Evolutionary conservation across 345 rosid genomes (phyloP).

Genomic region (Nephelium lappaceum): DNA sequence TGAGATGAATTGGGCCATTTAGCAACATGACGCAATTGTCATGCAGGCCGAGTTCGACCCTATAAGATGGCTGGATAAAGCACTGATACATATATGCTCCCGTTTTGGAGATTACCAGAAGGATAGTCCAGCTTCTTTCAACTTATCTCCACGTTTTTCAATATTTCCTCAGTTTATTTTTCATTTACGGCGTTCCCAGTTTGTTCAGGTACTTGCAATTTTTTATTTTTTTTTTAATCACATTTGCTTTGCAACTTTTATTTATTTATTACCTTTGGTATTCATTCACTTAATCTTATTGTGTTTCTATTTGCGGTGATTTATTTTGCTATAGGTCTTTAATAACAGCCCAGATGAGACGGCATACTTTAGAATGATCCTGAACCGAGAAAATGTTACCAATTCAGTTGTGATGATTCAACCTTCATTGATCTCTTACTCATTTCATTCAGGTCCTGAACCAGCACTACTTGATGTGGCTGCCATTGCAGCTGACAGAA

Average conservation of each 20-base stretch:
- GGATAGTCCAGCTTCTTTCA: slow-evolving; percentile 80
- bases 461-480: slow-evolving; percentile 85
- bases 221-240: neutral
- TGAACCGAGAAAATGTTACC: slow-evolving; percentile 87
- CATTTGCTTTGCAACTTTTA: neutral
- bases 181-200: slow-evolving; percentile 95
- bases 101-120: slow-evolving; percentile 88
- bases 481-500: slow-evolving; percentile 87
- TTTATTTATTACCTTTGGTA: neutral
- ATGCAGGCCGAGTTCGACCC: slow-evolving; percentile 88
- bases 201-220: slow-evolving; percentile 70
- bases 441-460: slow-evolving; percentile 84
- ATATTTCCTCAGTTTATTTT: slow-evolving; percentile 89
- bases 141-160: slow-evolving; percentile 75
- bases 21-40: slow-evolving; percentile 21
- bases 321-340: slow-evolving; percentile 65
- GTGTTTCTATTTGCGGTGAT: slow-evolving; percentile 20
- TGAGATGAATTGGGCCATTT: slow-evolving; percentile 16
- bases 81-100: slow-evolving; percentile 80
- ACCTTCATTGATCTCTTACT: slow-evolving; percentile 92
- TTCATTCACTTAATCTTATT: slow-evolving; percentile 8
- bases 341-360: slow-evolving; percentile 99
- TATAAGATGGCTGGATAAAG: slow-evolving; percentile 91
- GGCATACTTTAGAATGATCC: slow-evolving; percentile 85
- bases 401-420: slow-evolving; percentile 96